Conservation (phyloP, 2,329 filamentous ascomycete species). For the Claviceps quebecensis region DNA sequence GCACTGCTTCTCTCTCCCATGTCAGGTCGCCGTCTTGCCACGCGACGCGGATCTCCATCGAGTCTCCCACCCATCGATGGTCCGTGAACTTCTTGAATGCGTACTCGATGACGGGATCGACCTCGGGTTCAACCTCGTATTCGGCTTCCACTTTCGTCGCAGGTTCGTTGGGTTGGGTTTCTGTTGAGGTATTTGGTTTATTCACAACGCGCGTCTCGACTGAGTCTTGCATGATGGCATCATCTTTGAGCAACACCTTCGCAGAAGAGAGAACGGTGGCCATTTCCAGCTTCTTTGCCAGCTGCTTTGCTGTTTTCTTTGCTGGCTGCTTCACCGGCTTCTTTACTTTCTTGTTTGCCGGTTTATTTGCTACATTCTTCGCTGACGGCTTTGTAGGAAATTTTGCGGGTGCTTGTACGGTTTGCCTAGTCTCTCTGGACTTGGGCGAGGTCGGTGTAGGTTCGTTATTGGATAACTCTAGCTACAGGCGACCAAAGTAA, state of each 20-base stretch:
- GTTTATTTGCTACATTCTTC: neutral
- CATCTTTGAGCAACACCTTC: neutral
- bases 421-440: neutral
- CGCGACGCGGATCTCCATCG: slow-evolving; percentile 18
- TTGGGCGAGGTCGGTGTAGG: neutral
- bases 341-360: neutral
- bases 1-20: slow-evolving; percentile 20
- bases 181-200: neutral
- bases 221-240: neutral
- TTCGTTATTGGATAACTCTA: neutral
- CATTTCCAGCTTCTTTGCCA: neutral
- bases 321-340: neutral
- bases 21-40: slow-evolving; percentile 18
- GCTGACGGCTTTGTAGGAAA: neutral
- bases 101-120: slow-evolving; percentile 5
- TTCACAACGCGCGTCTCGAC: neutral
- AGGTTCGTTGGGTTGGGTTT: neutral
- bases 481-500: neutral
- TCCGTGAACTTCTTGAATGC: slow-evolving; percentile 12
- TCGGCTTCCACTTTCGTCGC: neutral
- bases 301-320: neutral
- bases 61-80: slow-evolving; percentile 17
- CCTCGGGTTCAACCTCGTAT: neutral
- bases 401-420: neutral
- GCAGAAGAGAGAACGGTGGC: neutral